A percentile compares a stretch with the other conserved stretches of the same genome.
Evolutionary conservation across 768 basidiomycete genomes (phyloP).

Genomic region (Podaxis sp.): DNA sequence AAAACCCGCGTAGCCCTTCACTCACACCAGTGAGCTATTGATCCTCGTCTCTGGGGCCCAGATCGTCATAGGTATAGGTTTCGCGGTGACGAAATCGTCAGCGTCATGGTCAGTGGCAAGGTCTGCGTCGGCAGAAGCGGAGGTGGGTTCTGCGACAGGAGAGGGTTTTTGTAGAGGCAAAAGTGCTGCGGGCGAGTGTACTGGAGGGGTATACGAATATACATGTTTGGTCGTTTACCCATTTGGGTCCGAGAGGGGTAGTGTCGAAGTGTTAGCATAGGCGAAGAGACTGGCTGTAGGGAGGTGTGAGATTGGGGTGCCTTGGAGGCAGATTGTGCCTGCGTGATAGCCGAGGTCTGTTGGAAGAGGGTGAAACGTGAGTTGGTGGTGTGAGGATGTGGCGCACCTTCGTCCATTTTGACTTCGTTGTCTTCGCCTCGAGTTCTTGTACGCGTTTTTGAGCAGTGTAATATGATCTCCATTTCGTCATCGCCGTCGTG

Average conservation of each 20-base stretch:
- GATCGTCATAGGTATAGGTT: constrained; percentile 67
- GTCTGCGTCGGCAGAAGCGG: constrained; percentile 46
- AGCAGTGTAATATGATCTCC: constrained; percentile 19
- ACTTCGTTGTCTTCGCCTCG: constrained; percentile 33
- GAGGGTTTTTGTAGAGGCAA: neutral
- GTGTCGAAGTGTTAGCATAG: constrained; percentile 77
- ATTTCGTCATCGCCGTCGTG: constrained; percentile 35
- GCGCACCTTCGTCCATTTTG: constrained; percentile 36
- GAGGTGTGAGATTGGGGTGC: constrained; percentile 71
- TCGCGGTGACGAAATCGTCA: constrained; percentile 61
- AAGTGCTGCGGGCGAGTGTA: constrained; percentile 41
- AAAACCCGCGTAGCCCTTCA: constrained; percentile 61
- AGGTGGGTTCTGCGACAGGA: constrained; percentile 22
- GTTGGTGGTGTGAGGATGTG: neutral
- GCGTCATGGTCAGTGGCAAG: constrained; percentile 49
- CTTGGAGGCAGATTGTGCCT: constrained; percentile 62
- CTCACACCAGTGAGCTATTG: constrained; percentile 69
- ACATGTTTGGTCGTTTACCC: constrained; percentile 84
- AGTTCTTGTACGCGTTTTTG: constrained; percentile 14
- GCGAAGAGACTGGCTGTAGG: constrained; percentile 79
- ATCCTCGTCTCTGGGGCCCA: constrained; percentile 85
- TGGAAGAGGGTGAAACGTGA: neutral
- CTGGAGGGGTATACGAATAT: constrained; percentile 71
- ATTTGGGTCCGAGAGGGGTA: constrained; percentile 75
- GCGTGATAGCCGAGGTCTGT: constrained; percentile 49